phyloP scores from a whole-genome alignment of 345 rosid species.

The Bruguiera parviflora region DNA sequence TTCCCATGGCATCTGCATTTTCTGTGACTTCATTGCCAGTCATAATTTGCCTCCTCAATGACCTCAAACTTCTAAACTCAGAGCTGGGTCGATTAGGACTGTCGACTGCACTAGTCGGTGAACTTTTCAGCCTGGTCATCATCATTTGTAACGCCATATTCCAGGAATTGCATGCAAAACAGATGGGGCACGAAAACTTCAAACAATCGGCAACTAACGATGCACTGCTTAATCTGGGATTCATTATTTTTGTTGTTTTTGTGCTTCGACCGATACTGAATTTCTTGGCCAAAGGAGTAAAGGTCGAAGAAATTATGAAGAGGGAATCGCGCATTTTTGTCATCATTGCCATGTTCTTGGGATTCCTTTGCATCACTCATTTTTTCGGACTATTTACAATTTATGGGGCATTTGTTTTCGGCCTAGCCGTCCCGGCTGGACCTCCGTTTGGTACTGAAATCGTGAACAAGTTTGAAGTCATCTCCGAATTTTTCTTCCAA shows the following conservation, averaged over 20 bases:
- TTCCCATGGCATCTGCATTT: neutral
- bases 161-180: neutral
- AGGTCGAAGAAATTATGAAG: slow-evolving; percentile 17
- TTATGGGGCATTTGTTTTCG: slow-evolving; percentile 19
- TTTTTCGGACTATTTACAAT: slow-evolving; percentile 2
- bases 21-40: slow-evolving; percentile 18
- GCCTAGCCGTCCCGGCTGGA: slow-evolving; percentile 26
- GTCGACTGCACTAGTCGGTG: slow-evolving; percentile 21
- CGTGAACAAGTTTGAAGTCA: slow-evolving; percentile 23
- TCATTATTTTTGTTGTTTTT: neutral
- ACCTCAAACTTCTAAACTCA: slow-evolving; percentile 24
- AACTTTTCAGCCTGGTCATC: neutral
- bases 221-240: neutral
- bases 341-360: slow-evolving; percentile 16
- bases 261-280: slow-evolving; percentile 17
- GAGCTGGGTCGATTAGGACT: slow-evolving; percentile 30
- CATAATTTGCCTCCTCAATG: slow-evolving; percentile 13
- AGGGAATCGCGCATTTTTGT: slow-evolving; percentile 10
- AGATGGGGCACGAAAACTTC: neutral
- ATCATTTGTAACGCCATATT: neutral
- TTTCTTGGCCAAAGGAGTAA: slow-evolving; percentile 18
- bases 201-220: neutral
- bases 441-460: slow-evolving; percentile 31
- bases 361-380: neutral
- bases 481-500: slow-evolving; percentile 23